Percentiles rank a stretch among this genome's conserved stretches.
phyloP scores from a whole-genome alignment of 805 yeast species.

The Saccharomycopsis microspora region DNA sequence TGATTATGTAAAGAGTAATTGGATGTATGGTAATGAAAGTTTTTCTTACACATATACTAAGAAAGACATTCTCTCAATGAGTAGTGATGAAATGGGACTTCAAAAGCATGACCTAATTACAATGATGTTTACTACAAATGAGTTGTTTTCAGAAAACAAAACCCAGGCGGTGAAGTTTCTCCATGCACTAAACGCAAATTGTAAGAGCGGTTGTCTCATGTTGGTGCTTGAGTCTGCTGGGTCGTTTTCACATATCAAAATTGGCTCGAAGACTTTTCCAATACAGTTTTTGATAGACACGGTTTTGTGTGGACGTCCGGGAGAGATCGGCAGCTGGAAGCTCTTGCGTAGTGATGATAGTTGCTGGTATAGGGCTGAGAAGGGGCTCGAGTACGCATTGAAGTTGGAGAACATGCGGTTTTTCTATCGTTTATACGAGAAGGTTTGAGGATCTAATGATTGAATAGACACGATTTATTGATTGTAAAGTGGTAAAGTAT shows the following conservation, averaged over 20 bases:
- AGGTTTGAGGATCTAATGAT: conserved; percentile 18
- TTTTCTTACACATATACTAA: conserved; percentile 25
- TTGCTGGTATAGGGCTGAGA: conserved; percentile 63
- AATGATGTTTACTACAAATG: conserved; percentile 77
- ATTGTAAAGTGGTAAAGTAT: too few relatives aligned
- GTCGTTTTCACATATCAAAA: conserved; percentile 67
- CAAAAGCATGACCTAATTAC: conserved; percentile 43
- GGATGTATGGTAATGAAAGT: conserved; percentile 33
- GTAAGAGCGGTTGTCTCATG: conserved; percentile 46
- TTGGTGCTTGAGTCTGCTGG: conserved; percentile 85
- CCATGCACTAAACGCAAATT: conserved; percentile 36
- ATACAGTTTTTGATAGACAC: conserved; percentile 73
- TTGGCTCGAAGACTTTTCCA: conserved; percentile 73
- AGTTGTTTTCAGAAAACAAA: conserved; percentile 61
- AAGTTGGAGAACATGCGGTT: conserved; percentile 83
- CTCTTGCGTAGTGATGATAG: conserved; percentile 57
- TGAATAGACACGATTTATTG: too few relatives aligned
- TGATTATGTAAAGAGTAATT: conserved; percentile 32
- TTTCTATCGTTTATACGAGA: conserved; percentile 64
- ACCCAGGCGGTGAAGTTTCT: conserved; percentile 49
- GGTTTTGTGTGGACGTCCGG: conserved; percentile 38
- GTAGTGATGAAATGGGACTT: conserved; percentile 20
- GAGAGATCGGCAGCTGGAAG: conserved; percentile 48
- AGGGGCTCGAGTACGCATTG: conserved; percentile 45
- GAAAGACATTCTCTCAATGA: conserved; percentile 27